Percentiles rank a stretch among this genome's conserved stretches.
phyloP scores from a whole-genome alignment of 371 early-diverging fungal genomes.

The Mitosporidium daphniae region DNA sequence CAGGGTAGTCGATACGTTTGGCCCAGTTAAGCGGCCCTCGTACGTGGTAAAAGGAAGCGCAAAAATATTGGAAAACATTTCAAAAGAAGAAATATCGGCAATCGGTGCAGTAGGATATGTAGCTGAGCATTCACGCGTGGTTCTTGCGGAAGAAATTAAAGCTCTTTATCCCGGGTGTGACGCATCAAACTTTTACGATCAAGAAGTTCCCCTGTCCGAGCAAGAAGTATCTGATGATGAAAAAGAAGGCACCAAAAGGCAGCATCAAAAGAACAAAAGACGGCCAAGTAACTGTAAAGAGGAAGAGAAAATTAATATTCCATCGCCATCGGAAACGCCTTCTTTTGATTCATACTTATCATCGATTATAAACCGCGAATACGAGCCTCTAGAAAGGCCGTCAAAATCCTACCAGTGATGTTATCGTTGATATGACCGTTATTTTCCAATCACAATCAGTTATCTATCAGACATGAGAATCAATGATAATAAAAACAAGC shows the following conservation, averaged over 20 bases:
- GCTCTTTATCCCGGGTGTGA: conserved; percentile 37
- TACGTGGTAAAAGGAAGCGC: conserved; percentile 19
- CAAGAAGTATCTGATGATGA: conserved; percentile 1
- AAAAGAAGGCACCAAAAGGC: background rate
- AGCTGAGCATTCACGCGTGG: conserved; percentile 17
- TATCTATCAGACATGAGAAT: too few relatives aligned
- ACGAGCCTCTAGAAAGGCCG: too few relatives aligned
- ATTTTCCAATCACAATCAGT: too few relatives aligned
- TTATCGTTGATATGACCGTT: too few relatives aligned
- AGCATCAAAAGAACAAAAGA: conserved; percentile 1
- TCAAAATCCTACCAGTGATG: too few relatives aligned
- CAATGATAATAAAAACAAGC: too few relatives aligned
- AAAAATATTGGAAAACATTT: conserved; percentile 13
- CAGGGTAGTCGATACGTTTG: conserved; percentile 78
- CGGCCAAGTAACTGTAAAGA: too few relatives aligned
- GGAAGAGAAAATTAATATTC: too few relatives aligned
- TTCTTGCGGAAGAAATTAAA: conserved; percentile 20
- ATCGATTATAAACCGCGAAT: too few relatives aligned
- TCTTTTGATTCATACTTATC: too few relatives aligned
- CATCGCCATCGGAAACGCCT: too few relatives aligned
- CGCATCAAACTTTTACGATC: conserved; percentile 59
- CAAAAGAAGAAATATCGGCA: conserved; percentile 11
- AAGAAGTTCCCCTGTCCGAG: conserved; percentile 6
- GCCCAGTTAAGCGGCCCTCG: conserved; percentile 36
- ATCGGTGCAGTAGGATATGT: conserved; percentile 22